These are phyloP conservation scores for Cutaneotrichosporon dermatis DNA, from an alignment of 1,284 basidiomycete genomes.

Conservation along the genomic window DNA sequence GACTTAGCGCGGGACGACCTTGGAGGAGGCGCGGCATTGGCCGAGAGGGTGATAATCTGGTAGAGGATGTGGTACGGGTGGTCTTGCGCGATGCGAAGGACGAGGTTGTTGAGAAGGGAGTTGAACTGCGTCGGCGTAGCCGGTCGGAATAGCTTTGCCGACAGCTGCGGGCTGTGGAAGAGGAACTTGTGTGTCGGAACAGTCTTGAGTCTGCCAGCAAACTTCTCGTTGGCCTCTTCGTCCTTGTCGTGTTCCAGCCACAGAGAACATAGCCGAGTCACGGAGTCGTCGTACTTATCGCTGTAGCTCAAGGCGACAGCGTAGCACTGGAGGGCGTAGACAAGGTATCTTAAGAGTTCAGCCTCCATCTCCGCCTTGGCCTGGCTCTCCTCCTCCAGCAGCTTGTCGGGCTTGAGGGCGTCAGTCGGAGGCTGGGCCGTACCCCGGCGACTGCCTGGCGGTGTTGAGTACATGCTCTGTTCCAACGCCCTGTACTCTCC, in stretches of 20 bases:
- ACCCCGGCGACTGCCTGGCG: background rate
- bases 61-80: conserved; percentile 94
- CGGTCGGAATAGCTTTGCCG: conserved; percentile 69
- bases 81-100: conserved; percentile 74
- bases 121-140: conserved; percentile 55
- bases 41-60: conserved; percentile 68
- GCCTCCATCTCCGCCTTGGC: conserved; percentile 59
- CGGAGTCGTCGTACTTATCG: conserved; percentile 68
- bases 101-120: conserved; percentile 59
- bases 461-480: conserved; percentile 21
- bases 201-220: conserved; percentile 47
- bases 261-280: conserved; percentile 78
- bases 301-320: conserved; percentile 65
- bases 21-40: background rate
- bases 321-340: conserved; percentile 76
- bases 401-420: conserved; percentile 27
- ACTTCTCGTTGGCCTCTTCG: conserved; percentile 53
- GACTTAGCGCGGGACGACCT: conserved; percentile 2
- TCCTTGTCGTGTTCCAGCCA: conserved; percentile 69
- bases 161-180: conserved; percentile 84
- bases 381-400: conserved; percentile 55
- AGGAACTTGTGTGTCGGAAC: conserved; percentile 89
- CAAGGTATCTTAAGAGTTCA: conserved; percentile 63
- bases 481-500: conserved; percentile 31
- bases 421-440: no score